Base-by-base conservation (phyloP, 2,329 filamentous ascomycete genomes). In the Lomentospora prolificans region DNA sequence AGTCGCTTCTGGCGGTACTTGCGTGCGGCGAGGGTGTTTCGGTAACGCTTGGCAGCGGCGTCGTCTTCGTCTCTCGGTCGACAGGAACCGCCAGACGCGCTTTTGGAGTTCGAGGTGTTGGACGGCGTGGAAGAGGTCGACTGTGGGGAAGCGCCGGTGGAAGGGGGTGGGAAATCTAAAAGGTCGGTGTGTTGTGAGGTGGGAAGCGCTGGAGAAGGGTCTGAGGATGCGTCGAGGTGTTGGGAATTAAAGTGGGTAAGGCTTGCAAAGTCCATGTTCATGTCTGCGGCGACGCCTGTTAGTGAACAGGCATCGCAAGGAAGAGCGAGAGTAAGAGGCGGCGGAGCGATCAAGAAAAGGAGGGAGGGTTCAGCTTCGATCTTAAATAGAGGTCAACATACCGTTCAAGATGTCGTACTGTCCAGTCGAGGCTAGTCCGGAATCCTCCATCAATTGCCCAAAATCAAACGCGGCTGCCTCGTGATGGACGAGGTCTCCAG, bases 1-100 rank as follows among this genome's bases (percentile, higher is more conserved):
- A 87, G 75, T 50, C 84, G 80, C 66, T 85, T 86, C 66, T 88
- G 84, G 25, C 85, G 81, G 65, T 87, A 88, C 59, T 85, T 83
- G 59, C 83, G 78, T 28, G 85, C 85, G n/a, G 85, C 85, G 59
- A 86, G 75, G 12, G 84, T 88, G 67, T 89, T 88, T 59, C 81
- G 78, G 59, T 81, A 79, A 27, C 85, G 82, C 67, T 87, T 87
- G 63, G 74, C 64, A 17, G 67, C 64, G 4, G 66, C 67, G 10
- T 67, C 64, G 6, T 65, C 59, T 3, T 59, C 59, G 14, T 61
- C 64, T 28, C 61, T 60, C 3, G 59, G 58, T 14, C 22, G 24
- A 51, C 48, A 28, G 14, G 50, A 17, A n/a, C 25, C 24, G 8
- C 19, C 30, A n/a, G 28, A 19, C 7, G 17, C 46, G 41, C 25